phyloP scores from a whole-genome alignment of 805 yeast species.

The Candida coquimbonensis region DNA sequence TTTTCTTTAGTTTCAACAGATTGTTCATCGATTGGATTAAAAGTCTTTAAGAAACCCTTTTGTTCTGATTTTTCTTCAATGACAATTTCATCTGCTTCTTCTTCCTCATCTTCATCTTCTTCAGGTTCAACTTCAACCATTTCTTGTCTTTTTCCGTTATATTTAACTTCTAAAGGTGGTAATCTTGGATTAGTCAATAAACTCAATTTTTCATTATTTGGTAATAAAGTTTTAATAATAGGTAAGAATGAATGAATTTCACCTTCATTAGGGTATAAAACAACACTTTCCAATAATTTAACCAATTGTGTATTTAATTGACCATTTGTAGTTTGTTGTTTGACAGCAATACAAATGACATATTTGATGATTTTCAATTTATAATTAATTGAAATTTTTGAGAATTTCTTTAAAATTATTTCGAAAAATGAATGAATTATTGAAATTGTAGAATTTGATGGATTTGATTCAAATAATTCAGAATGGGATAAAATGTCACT shows the following conservation, averaged over 20 bases:
- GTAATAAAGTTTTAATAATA: conserved; percentile 48
- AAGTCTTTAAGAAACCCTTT: conserved; percentile 11
- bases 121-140: conserved; percentile 25
- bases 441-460: conserved; percentile 31
- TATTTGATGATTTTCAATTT: conserved; percentile 50
- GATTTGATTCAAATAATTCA: conserved; percentile 41
- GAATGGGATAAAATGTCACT: conserved; percentile 66
- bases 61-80: conserved; percentile 5
- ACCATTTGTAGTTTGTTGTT: conserved; percentile 23
- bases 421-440: conserved; percentile 37
- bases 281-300: conserved; percentile 45
- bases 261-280: conserved; percentile 57
- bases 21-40: conserved; percentile 7
- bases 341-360: conserved; percentile 31
- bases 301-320: conserved; percentile 21
- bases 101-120: conserved; percentile 18
- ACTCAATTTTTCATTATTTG: conserved; percentile 44
- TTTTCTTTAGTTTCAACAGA: neutral
- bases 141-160: conserved; percentile 15
- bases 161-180: conserved; percentile 35
- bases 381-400: conserved; percentile 52
- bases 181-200: conserved; percentile 69
- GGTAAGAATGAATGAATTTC: conserved; percentile 65
- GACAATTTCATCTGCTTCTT: conserved; percentile 1
- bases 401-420: conserved; percentile 38